Evolutionary conservation across 1,139 yeast genomes (phyloP), one percentile per base, ranked within the genome.

Genomic region (Maudiozyma humilis): DNA sequence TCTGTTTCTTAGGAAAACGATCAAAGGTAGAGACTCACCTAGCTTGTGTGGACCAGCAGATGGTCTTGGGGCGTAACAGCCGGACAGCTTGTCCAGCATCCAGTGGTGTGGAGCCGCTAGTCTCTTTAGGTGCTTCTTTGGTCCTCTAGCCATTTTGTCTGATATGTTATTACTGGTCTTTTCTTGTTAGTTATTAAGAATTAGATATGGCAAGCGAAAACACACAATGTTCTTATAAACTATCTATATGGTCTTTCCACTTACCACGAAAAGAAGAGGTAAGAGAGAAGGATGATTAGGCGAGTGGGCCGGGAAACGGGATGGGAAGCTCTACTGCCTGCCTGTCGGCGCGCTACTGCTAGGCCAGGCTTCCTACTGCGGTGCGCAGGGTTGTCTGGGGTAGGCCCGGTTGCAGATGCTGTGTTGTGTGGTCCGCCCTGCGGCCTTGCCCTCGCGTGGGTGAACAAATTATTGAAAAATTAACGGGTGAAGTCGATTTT

Each of bases 11-110:
- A 91, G 78, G 81, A 91, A 91, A 63, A 91, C 91, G 68, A 91
- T 80, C 76, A 91, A 83, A 70, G 98, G 98, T 69, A 91, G 84
- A 52, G 96, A 91, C 78, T 91, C 98, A 76, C 98, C 84, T 74
- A 89, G 82, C 78, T 91, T 91, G 83, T 91, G 98, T 71, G 98
- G 98, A 79, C 98, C 98, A 63, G 95, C 83, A 56, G 96, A 87
- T 70, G 97, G 95, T 81, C 97, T 89, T 78, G 98, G 98, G 62
- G 98, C 98, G 73, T 91, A 91, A 69, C 88, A 79, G 70, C 99
- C 99, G 72, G 96, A 85, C 78, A 93, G 80, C 79, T 93, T 93
- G 95, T 91, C 98, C 81, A 93, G 85, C 95, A 93, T 86, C 98
- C 98, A 93, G 84, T 93, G 98, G 79, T 89, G 84, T 79, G 99